phyloP scores from a whole-genome alignment of 169 alveolate genomes.

The Cryptosporidium tyzzeri region DNA sequence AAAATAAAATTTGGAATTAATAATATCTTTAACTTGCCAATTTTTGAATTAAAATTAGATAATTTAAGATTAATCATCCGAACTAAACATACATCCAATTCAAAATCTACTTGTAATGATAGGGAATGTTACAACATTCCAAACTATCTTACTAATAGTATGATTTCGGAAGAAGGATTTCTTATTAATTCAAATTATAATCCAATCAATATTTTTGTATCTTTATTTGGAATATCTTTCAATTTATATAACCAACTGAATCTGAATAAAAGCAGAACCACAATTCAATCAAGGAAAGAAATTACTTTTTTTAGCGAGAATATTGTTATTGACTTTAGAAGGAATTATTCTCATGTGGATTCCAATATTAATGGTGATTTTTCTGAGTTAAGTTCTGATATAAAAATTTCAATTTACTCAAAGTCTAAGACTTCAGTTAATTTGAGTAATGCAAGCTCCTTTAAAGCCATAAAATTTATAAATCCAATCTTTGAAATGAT shows the following conservation, averaged over 20 bases:
- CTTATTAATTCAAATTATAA: constrained; percentile 13
- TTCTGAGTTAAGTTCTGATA: not conserved
- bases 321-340: constrained; percentile 21
- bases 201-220: constrained; percentile 26
- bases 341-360: constrained; percentile 4
- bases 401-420: constrained; percentile 9
- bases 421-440: not conserved
- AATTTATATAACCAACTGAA: constrained; percentile 13
- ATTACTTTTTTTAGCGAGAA: not conserved
- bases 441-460: constrained; percentile 13
- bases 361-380: not conserved
- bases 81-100: constrained; percentile 28
- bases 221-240: not conserved
- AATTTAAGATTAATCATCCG: constrained; percentile 9
- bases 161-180: not conserved
- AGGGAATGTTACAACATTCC: constrained; percentile 45
- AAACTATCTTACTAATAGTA: constrained; percentile 1
- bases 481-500: constrained; percentile 5
- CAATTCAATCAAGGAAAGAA: constrained; percentile 24
- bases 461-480: not conserved
- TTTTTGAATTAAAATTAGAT: constrained; percentile 23
- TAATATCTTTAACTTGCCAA: not conserved
- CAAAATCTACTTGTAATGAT: constrained; percentile 17
- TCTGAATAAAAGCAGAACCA: not conserved
- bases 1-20: not conserved